A percentile compares a stretch with the other conserved stretches of the same genome.
Evolutionary conservation across 176 grass and related monocot genomes (phyloP).

Genomic region (Canna indica): DNA sequence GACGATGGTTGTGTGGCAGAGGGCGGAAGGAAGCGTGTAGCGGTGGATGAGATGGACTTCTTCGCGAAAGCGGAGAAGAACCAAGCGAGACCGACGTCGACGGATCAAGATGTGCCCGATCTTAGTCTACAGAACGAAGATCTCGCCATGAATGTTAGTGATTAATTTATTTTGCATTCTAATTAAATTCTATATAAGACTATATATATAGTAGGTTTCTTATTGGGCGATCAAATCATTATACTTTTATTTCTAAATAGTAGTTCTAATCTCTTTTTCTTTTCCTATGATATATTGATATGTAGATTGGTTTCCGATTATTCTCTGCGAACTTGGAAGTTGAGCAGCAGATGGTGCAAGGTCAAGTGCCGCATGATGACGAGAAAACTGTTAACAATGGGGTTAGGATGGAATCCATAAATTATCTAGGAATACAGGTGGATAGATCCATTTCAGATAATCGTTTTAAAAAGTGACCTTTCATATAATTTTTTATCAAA

Average conservation of each 20-base stretch:
- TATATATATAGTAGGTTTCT: neutral
- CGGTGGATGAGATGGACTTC: conserved; percentile 54
- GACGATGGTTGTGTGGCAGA: too few species aligned
- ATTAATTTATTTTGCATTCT: neutral
- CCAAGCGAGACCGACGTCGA: conserved; percentile 6
- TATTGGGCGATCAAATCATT: neutral
- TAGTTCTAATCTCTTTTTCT: neutral
- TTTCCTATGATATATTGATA: neutral
- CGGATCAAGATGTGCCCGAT: conserved; percentile 20
- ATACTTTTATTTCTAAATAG: neutral
- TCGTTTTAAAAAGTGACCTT: too few species aligned
- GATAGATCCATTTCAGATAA: too few species aligned
- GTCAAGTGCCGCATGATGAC: conserved; percentile 21
- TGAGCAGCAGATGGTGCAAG: conserved; percentile 54
- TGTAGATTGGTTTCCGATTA: conserved; percentile 26
- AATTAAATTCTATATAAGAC: neutral
- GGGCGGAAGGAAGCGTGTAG: too few species aligned
- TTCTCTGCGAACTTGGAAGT: conserved; percentile 40
- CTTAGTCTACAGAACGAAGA: conserved; percentile 30
- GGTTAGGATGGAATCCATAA: conserved; percentile 11
- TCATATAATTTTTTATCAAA: too few species aligned
- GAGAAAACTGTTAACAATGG: conserved; percentile 29
- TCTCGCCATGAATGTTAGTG: conserved; percentile 72
- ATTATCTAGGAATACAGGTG: too few species aligned
- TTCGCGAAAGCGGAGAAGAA: conserved; percentile 65